Base-by-base conservation (phyloP, 257 asterid genomes). In the Primulina eburnea region DNA sequence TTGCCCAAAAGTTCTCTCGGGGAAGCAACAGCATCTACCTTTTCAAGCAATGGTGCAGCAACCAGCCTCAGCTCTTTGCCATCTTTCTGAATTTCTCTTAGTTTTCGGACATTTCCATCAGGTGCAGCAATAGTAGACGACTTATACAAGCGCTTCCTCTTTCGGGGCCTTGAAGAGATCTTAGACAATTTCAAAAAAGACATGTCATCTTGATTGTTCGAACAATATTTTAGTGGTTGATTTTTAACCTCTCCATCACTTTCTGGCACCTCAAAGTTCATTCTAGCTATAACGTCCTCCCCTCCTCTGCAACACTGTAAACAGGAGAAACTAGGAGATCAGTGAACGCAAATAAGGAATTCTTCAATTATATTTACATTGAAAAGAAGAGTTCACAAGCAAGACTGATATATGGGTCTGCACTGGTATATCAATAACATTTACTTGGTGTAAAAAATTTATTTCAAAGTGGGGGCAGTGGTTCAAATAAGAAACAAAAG, bases 21-120 rank as follows among this genome's bases (percentile, higher is more conserved):
- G 89, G 76, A 85, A 83, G 86, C 76, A 85, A 82, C 90, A 86
- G 82, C 84, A 82, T 82, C 88, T 81, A 84, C 89, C 91, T 88
- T 83, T 71, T 85, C 87, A 55, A 72, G 80, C 52, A 47, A 61
- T 16, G 81, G 83, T 60, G 66, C 68, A 37, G 72, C 69, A 59
- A 59, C 71, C 74, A 76, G 57, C 66, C 77, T 79, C 60, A 74
- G 85, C 70, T 61, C 77, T 69, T 47, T 71, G 69, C 80, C 74
- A 28, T 77, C 83, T 61, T 79, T 87, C 75, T 84, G 82, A 40
- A 82, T 71, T 67, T 75, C 86, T 83, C 84, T 79, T 66, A 71
- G 30, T 75, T 85, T 82, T 37, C 76, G 74, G 78, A 57, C 33
- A 56, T 47, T 82, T 60, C 75, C 82, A 59, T 84, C 62, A 69